Base-by-base conservation (phyloP, 768 basidiomycete species). In the Melanogaster broomeanus region DNA sequence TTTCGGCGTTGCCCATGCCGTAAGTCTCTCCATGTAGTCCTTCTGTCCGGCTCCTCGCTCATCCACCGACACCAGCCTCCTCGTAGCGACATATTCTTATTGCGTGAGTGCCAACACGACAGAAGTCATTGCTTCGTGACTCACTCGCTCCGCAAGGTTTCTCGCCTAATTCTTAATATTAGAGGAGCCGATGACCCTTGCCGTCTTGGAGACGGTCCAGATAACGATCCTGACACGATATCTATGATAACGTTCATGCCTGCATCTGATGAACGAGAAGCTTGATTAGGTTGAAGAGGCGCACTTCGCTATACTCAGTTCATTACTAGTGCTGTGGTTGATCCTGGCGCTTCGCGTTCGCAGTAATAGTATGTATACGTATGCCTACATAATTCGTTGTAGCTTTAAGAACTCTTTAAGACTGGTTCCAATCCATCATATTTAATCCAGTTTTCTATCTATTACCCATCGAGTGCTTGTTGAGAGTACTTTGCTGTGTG, bases 161-260 rank as follows among this genome's bases (percentile, higher is more conserved):
- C 61, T 16, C 58, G 61, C 13, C 58, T 62, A 19, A 38, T 63
- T 8, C 44, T 62, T 37, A 62, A 62, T 25, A 39, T 61, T 39
- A 59, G 56, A 45, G 53, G 15, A 13, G 50, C 48, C 2, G 45
- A 56, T 6, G 15, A 37, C 9, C 4, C 31, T 27, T 13, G n/a
- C 9, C 18, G 50, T 42, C 57, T 13, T 22, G 13, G 34, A 34
- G 50, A 59, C 19, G 27, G 47, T 0, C 45, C 57, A 13, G 42
- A 48, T 6, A n/a, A n/a, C n/a, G 30, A 52, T 24, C 45, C 42
- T 0, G 48, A 62, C n/a, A 40, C 47, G 12, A 18, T 47, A 19
- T 31, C 4, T 7, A 39, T 49, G 30, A 16, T 48, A 19, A 51
- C 24, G 18, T 31, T 33, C 12, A 13, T 13, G 3, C 25, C 42